phyloP scores from a whole-genome alignment of 139 green algal genomes.

The Micractinium sp. region DNA sequence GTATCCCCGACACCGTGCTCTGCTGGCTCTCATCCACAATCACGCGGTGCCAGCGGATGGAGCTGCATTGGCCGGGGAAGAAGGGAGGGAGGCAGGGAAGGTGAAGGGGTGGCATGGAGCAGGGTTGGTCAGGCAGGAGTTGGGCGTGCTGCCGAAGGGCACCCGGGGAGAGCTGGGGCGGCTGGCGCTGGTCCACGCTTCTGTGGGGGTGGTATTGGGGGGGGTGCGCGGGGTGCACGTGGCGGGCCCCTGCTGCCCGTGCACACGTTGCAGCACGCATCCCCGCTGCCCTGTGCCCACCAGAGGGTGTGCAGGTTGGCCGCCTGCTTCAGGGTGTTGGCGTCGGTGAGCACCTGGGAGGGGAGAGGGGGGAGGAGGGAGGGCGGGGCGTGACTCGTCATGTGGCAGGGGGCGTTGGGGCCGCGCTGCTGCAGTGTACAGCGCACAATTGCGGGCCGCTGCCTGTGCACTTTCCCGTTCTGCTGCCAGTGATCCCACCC shows the following conservation, averaged over 20 bases:
- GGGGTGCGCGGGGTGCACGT: no score
- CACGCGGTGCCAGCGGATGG: constrained; percentile 39
- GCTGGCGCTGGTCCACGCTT: no score
- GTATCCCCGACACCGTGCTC: background rate
- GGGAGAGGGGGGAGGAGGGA: background rate
- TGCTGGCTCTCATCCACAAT: constrained; percentile 38
- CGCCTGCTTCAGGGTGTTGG: constrained; percentile 4
- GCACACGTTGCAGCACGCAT: background rate
- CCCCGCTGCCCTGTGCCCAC: background rate
- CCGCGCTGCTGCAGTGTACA: no score
- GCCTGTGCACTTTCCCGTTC: no score
- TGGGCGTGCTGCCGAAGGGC: no score
- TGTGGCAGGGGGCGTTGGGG: no score
- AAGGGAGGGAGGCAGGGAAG: background rate
- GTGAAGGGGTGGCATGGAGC: background rate
- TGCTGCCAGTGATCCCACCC: no score
- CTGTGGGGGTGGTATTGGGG: no score
- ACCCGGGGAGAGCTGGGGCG: no score
- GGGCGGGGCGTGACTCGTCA: no score
- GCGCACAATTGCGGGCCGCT: no score
- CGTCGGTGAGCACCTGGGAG: background rate
- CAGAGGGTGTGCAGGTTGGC: constrained; percentile 7
- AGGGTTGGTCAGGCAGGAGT: background rate
- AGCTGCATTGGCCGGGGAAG: background rate
- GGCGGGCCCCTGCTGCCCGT: background rate